Evolutionary conservation across 495 filamentous ascomycete species (phyloP).

Genomic region (Aspergillus taichungensis): DNA sequence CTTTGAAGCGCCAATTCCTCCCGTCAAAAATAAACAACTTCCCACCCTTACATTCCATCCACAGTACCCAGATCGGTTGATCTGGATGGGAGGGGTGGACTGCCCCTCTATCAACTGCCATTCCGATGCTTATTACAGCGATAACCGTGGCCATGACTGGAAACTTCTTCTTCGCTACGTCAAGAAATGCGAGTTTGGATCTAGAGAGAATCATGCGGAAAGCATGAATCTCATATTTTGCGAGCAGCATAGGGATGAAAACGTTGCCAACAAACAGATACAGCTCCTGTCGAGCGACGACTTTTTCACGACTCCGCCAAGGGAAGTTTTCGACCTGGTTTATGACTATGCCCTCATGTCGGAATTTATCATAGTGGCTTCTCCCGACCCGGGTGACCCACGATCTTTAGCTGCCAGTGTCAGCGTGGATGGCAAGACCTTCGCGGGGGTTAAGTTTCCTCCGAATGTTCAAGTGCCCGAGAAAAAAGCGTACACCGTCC

Average conservation of each 20-base stretch:
- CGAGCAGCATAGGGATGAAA: conserved; percentile 58
- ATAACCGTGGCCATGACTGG: conserved; percentile 73
- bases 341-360: conserved; percentile 85
- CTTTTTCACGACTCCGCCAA: conserved; percentile 54
- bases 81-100: conserved; percentile 72
- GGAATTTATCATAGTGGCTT: conserved; percentile 89
- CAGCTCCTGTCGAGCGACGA: conserved; percentile 66
- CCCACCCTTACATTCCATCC: conserved; percentile 70
- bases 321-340: conserved; percentile 55
- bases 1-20: conserved; percentile 51
- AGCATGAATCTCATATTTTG: conserved; percentile 71
- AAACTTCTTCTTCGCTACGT: conserved; percentile 56
- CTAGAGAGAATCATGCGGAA: conserved; percentile 48
- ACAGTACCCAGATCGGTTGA: conserved; percentile 69
- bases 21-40: conserved; percentile 24
- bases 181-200: conserved; percentile 72
- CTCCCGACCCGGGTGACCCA: conserved; percentile 50
- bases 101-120: conserved; percentile 52
- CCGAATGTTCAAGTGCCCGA: conserved; percentile 66
- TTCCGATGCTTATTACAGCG: conserved; percentile 57
- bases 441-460: conserved; percentile 80
- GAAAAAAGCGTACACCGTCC: conserved; percentile 78
- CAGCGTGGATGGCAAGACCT: conserved; percentile 72
- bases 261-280: conserved; percentile 42
- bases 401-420: conserved; percentile 66